Base-by-base conservation (phyloP, 2,329 filamentous ascomycete species). In the Cordyceps javanica region DNA sequence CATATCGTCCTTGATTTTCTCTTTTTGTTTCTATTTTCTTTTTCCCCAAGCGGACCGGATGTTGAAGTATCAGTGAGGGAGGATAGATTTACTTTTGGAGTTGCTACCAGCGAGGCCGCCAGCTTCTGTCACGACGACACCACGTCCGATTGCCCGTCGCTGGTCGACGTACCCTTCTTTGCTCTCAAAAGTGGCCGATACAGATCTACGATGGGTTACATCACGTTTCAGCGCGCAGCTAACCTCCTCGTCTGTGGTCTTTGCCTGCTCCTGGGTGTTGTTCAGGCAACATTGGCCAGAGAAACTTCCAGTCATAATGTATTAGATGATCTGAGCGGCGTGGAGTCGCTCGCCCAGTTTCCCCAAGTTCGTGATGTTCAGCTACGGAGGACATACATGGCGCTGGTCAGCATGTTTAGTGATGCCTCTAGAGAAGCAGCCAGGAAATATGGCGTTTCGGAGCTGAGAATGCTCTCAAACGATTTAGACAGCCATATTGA, bases 331-430 rank as follows among this genome's bases (percentile, higher is more conserved):
- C 3, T 38, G 21, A 38, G 21, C 16, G 26, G 48, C 48, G 23
- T 13, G 8, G 23, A 39, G 2, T 9, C 16, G 16, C 23, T 38
- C 16, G 11, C 10, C 26, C 34, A 39, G 3, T 21, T 39, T 11
- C 34, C 48, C 7, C 9, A 51, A 39, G 34, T 28, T 11, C 14
- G 25, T n/a, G 38, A 53, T 25, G 50, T 32, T 14, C 61, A 61
- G 19, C 42, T 62, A 14, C 60, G 61, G 16, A 53, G 50, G 14
- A 58, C 60, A 4, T 62, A 62, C 50, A 39, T 60, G 56, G 58
- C 60, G 14, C 49, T 62, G 16, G 39, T 62, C 10, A 58, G 60
- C 56, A 56, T 61, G 60, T 57, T 57, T 32, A 60, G 56, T 32
- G 58, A 61, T 41, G 60, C 58, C 5, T 59, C 61, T n/a, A 48